Evolutionary conservation across 176 grass and related monocot genomes (phyloP).

Genomic region (Thinopyrum elongatum): DNA sequence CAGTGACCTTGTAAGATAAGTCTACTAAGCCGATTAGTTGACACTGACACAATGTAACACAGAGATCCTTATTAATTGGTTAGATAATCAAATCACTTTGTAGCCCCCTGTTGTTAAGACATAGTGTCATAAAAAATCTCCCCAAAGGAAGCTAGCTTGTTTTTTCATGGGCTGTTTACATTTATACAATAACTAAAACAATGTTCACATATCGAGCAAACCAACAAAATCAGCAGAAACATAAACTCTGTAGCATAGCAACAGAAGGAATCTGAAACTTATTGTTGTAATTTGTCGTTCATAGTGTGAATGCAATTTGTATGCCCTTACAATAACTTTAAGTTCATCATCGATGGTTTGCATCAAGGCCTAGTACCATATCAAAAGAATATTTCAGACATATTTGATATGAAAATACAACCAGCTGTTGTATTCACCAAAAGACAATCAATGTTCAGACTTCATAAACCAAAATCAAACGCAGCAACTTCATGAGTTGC

Average conservation of each 20-base stretch:
- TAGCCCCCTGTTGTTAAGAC: no score
- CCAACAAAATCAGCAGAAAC: neutral
- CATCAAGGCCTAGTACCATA: slow-evolving; percentile 51
- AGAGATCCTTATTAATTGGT: no score
- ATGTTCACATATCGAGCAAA: neutral
- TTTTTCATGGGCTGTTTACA: neutral
- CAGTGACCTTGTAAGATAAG: no score
- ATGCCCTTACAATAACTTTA: slow-evolving; percentile 60
- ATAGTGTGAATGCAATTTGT: no score
- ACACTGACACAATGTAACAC: no score
- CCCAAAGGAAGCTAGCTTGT: no score
- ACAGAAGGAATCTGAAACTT: slow-evolving; percentile 11
- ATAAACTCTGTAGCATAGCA: neutral
- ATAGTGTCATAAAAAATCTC: no score
- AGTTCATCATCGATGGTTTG: slow-evolving; percentile 76
- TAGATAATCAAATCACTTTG: no score
- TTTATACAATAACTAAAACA: neutral
- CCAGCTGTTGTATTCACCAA: neutral
- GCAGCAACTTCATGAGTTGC: neutral
- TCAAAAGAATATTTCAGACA: slow-evolving; percentile 27
- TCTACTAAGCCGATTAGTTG: no score
- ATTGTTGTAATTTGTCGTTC: slow-evolving; percentile 77
- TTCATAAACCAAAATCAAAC: neutral
- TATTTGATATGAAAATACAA: neutral
- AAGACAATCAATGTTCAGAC: neutral